Evolutionary conservation across 129 eudicot species (phyloP).

Genomic region (Arctium lappa): DNA sequence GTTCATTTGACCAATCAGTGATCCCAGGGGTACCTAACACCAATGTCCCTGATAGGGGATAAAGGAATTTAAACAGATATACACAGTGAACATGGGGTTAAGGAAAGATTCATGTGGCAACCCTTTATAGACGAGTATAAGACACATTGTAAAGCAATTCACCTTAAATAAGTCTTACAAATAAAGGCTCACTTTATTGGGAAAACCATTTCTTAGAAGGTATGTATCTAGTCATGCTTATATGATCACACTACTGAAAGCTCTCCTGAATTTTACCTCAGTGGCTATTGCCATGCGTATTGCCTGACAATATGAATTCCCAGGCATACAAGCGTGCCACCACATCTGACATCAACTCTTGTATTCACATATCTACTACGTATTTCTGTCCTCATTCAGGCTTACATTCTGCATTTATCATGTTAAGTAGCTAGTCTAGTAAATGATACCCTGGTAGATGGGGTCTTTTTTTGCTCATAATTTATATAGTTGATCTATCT

Average conservation of each 20-base stretch:
- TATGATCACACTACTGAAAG: no score
- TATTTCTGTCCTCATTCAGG: neutral
- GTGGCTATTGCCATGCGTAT: no score
- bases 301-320: no score
- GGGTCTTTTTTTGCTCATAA: conserved; percentile 4
- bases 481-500: neutral
- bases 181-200: no score
- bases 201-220: no score
- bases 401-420: neutral
- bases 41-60: neutral
- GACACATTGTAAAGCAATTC: neutral
- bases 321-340: no score
- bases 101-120: neutral
- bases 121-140: neutral
- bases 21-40: neutral
- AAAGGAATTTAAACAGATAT: neutral
- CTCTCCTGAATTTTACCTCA: no score
- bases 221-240: no score
- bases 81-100: neutral
- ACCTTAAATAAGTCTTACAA: neutral
- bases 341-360: no score
- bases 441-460: neutral
- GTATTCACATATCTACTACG: neutral
- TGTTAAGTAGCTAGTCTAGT: neutral
- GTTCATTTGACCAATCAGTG: neutral